These are phyloP conservation scores for Hyphopichia fennica DNA, from an alignment of 1,139 yeast genomes.

Conservation along the genomic window DNA sequence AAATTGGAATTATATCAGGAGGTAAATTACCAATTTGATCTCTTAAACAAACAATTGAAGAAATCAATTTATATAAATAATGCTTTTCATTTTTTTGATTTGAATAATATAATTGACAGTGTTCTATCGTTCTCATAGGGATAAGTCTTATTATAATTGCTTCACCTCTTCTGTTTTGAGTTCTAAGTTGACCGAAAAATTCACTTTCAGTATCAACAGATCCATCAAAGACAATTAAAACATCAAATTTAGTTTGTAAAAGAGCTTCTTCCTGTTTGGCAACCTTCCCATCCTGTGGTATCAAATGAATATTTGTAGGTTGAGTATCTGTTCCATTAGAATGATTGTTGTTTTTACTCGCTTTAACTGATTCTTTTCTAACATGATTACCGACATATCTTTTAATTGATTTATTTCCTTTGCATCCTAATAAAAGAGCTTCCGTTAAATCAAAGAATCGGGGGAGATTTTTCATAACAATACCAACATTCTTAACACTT, in stretches of 20 bases:
- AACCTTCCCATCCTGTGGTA: constrained; percentile 45
- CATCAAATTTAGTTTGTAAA: constrained; percentile 47
- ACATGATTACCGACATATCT: constrained; percentile 63
- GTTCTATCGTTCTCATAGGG: constrained; percentile 82
- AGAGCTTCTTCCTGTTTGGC: constrained; percentile 26
- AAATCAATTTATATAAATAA: constrained; percentile 66
- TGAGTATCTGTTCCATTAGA: constrained; percentile 7
- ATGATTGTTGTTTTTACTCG: constrained; percentile 13
- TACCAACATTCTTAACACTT: constrained; percentile 36
- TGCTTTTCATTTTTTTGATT: constrained; percentile 31
- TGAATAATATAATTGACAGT: constrained; percentile 47
- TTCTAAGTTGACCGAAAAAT: constrained; percentile 28
- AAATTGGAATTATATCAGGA: constrained; percentile 75
- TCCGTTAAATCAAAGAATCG: constrained; percentile 74
- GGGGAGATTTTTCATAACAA: constrained; percentile 36
- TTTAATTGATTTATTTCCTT: constrained; percentile 53
- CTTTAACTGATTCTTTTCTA: constrained; percentile 37
- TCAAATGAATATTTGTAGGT: constrained; percentile 33
- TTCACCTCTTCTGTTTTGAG: constrained; percentile 30
- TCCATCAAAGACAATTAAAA: constrained; percentile 71
- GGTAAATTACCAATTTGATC: constrained; percentile 85
- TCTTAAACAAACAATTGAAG: constrained; percentile 80
- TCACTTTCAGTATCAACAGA: constrained; percentile 49
- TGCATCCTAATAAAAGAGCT: constrained; percentile 69
- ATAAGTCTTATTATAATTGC: constrained; percentile 69